Base-by-base conservation (phyloP, 1,284 basidiomycete species). In the Sphaerobolus stellatus region DNA sequence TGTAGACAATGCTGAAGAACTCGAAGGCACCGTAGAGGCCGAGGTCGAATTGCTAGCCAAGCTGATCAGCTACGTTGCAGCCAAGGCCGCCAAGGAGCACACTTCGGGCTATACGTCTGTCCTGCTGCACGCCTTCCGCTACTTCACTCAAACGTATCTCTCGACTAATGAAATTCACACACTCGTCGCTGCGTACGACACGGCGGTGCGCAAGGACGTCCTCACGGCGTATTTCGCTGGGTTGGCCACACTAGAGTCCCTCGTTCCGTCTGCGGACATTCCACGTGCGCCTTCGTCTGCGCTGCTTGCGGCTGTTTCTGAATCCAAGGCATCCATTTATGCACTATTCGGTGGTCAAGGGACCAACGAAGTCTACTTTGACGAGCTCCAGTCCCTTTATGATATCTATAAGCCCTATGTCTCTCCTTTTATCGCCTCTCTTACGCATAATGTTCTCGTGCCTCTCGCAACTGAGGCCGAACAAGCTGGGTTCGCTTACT, bases 291-390 rank as follows among this genome's bases (percentile, higher is more conserved):
- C 90, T 33, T 64, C 83, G 40, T 86, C 90, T 30, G 88, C 90
- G 7, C 83, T 98, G 34, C 75, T 98, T 59, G 73, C 79, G 18
- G 88, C 90, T 27, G 86, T 86, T 45, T 72, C 77, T 54, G 74
- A 81, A 24, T 84, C 85, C 50, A 79, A 89, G 51, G 88, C 93
- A 30, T 88, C 90, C 57, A 76, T 97, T 61, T 98, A 91, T 75
- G 96, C 92, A 54, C 78, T 99, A 55, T 99, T 99, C 66, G 96
- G 96, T 59, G 97, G 97, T n/a, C 96, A 99, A 72, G 96, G 96
- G 62, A 93, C 90, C 61, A 98, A 98, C 71, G 96, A 99, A 74
- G 90, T 96, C 60, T 98, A 98, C 77, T 94, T 98, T 70, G 90
- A 95, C 69, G 96, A 98, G 76, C 83, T 99, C 20, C 91, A 97